These are phyloP conservation scores for Crithidia bombi DNA, from an alignment of 208 protist genomes.

Conservation along the genomic window DNA sequence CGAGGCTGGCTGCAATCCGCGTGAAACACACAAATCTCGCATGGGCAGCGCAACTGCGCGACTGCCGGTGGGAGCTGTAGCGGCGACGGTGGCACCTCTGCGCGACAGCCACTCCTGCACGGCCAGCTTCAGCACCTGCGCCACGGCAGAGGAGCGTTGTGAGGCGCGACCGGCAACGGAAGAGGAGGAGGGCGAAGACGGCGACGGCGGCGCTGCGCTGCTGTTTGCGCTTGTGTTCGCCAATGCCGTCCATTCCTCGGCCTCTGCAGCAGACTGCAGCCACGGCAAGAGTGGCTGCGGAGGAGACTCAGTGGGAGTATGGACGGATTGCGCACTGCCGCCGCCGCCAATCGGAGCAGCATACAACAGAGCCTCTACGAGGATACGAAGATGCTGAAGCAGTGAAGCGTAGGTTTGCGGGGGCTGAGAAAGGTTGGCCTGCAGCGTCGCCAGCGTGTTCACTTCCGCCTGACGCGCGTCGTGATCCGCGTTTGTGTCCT, in stretches of 20 bases:
- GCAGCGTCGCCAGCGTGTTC: neutral
- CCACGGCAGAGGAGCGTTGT: slow-evolving; percentile 10
- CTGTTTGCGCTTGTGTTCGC: neutral
- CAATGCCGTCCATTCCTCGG: slow-evolving; percentile 33
- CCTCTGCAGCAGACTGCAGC: slow-evolving; percentile 20
- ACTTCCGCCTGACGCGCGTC: neutral
- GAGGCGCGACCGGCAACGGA: neutral
- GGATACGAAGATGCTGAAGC: slow-evolving; percentile 28
- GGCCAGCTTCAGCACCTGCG: slow-evolving; percentile 29
- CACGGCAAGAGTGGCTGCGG: slow-evolving; percentile 27
- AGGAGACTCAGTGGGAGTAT: neutral
- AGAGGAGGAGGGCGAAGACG: slow-evolving; percentile 1
- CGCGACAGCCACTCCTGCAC: slow-evolving; percentile 46
- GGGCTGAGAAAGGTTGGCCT: slow-evolving; percentile 28
- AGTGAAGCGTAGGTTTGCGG: slow-evolving; percentile 25
- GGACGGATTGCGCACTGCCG: neutral
- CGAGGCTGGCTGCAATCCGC: neutral
- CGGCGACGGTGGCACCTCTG: slow-evolving; percentile 49
- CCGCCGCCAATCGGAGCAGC: neutral
- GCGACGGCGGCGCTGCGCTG: neutral
- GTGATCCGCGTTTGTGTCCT: neutral
- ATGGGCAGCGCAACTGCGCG: slow-evolving; percentile 32
- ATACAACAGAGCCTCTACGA: slow-evolving; percentile 23
- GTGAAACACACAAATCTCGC: slow-evolving; percentile 36
- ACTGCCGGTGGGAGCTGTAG: slow-evolving; percentile 40